Evolutionary conservation across 140 eudicot species (phyloP).

Genomic region (Flaveria floridana): DNA sequence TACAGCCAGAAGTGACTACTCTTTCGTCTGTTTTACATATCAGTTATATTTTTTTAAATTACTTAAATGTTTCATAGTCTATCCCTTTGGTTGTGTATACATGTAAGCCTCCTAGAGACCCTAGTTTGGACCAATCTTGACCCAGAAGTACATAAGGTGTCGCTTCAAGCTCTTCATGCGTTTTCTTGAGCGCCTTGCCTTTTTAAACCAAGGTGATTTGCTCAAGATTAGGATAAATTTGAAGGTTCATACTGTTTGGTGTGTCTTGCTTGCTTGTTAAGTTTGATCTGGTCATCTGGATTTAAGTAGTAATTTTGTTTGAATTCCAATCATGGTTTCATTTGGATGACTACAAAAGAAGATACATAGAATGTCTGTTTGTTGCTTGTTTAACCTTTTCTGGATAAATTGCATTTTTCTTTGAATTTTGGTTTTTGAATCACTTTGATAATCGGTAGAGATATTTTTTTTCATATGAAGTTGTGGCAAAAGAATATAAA

Average conservation of each 20-base stretch:
- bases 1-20: too few relatives aligned
- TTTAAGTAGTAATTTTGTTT: neutral
- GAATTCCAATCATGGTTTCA: constrained; percentile 7
- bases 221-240: neutral
- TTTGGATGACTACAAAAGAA: neutral
- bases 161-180: too few relatives aligned
- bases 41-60: too few relatives aligned
- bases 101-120: too few relatives aligned
- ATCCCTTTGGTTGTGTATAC: too few relatives aligned
- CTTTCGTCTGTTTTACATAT: too few relatives aligned
- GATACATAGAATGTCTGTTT: neutral
- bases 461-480: neutral
- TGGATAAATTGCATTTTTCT: neutral
- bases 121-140: too few relatives aligned
- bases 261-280: neutral
- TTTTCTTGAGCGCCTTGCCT: neutral
- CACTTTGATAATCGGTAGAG: neutral
- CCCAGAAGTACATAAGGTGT: too few relatives aligned
- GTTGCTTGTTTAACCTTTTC: neutral
- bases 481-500: neutral
- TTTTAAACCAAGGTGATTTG: neutral
- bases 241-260: neutral
- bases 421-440: neutral
- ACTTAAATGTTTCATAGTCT: too few relatives aligned
- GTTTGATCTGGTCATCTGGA: neutral